phyloP scores from a whole-genome alignment of 192 early-diverging fungal genomes.

The Podila epicladia region DNA sequence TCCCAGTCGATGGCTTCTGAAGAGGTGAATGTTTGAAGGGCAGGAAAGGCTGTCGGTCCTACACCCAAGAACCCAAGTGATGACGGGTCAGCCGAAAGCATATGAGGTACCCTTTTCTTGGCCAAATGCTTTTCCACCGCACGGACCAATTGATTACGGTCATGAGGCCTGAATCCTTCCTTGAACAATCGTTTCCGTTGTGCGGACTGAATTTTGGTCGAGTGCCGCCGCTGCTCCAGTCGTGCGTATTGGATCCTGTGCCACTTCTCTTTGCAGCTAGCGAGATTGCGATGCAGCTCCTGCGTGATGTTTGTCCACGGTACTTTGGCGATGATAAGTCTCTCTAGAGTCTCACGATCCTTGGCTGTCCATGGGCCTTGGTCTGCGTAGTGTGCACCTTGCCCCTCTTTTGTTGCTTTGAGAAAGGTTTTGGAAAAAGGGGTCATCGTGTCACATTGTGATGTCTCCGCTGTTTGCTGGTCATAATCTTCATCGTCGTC shows the following conservation, averaged over 20 bases:
- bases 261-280: constrained; percentile 46
- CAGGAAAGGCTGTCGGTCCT: neutral
- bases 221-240: neutral
- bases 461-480: neutral
- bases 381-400: constrained; percentile 8
- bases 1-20: constrained; percentile 36
- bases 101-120: neutral
- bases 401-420: neutral
- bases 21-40: neutral
- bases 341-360: constrained; percentile 27
- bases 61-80: neutral
- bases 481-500: constrained; percentile 1
- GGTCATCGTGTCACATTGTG: neutral
- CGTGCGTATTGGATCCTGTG: constrained; percentile 16
- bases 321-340: neutral
- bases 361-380: constrained; percentile 36
- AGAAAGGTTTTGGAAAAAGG: neutral
- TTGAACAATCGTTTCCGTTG: constrained; percentile 19
- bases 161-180: constrained; percentile 27
- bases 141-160: constrained; percentile 13
- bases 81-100: neutral
- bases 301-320: constrained; percentile 24
- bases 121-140: constrained; percentile 29
- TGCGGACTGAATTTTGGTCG: constrained; percentile 6
- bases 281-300: constrained; percentile 28